Evolutionary conservation across 495 filamentous ascomycete species (phyloP), one percentile per base, ranked within the genome.

Genomic region (Neurospora sp.): DNA sequence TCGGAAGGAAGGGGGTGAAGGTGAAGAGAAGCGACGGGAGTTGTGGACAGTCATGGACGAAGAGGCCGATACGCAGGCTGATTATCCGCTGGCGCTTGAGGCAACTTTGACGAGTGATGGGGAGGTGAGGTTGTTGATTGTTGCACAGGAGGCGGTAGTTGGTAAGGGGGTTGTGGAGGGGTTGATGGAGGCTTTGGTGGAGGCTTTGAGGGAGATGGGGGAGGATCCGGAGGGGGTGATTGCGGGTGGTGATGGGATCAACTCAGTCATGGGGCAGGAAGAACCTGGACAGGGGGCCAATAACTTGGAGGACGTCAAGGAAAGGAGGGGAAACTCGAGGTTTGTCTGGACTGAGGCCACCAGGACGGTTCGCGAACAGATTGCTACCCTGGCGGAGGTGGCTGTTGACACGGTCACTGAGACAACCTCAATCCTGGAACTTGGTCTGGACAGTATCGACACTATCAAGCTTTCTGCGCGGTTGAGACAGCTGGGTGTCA

Each of bases 31-130:
- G 31, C 31, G 31, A 3, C 1, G 31, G 31, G 31, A 3, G 1
- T 31, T 31, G 2, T 94, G 92, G 90, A 82, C 78, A 1, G 77
- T 86, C 11, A 39, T 89, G 9, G 85, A 89, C 23, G 84, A 84
- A 0, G 79, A 81, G 9, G 81, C 77, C 4, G 78, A 79, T 11
- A 18, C 5, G 27, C 12, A 66, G 12, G 84, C 89, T 18, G 90
- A 92, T 76, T 96, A 94, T 77, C 89, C 92, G 0, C 79, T 94
- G 31, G 91, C 93, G 0, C 83, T 97, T 76, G 94, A 97, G 73
- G 85, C 90, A 16, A 87, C 88, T 23, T 82, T 91, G 71, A 79
- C 74, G 5, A 70, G 74, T 9, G 82, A 86, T 71, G 78, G 81
- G 16, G 78, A 75, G 14, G 74, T 94, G 1, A 82, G 73, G 2